phyloP scores from a whole-genome alignment of 2,329 filamentous ascomycete genomes.

The Monosporascus sp. region DNA sequence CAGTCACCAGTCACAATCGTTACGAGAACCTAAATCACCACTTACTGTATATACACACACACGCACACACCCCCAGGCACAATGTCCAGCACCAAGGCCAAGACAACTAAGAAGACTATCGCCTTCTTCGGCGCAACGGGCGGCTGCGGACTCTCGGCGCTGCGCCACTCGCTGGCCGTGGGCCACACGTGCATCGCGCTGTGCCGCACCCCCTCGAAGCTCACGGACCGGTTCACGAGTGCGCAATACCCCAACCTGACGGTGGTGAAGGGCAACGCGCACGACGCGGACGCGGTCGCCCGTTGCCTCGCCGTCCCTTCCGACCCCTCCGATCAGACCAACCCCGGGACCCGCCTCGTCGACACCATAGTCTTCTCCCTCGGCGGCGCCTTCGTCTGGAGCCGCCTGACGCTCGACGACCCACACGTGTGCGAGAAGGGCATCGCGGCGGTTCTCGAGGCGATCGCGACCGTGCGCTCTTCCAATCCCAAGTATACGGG shows the following conservation, averaged over 20 bases:
- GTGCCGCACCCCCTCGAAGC: conserved; percentile 45
- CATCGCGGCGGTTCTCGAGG: conserved; percentile 36
- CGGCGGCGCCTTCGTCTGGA: conserved; percentile 32
- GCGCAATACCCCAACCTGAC: conserved; percentile 31
- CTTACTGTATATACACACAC: not conserved
- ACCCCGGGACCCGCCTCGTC: conserved; percentile 25
- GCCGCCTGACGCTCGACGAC: conserved; percentile 36
- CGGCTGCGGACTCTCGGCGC: conserved; percentile 42
- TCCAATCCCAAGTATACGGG: too few relatives aligned
- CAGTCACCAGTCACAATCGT: too few relatives aligned
- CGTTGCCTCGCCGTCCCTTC: conserved; percentile 28
- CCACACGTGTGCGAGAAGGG: conserved; percentile 42
- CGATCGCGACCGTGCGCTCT: conserved; percentile 27
- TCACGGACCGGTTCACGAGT: conserved; percentile 31
- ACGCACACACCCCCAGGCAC: not conserved
- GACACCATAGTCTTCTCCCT: conserved; percentile 44
- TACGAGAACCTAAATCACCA: too few relatives aligned
- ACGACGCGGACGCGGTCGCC: conserved; percentile 33
- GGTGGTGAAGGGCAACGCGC: conserved; percentile 43
- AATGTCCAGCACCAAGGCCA: conserved; percentile 1
- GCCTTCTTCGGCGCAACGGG: conserved; percentile 50
- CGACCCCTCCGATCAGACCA: conserved; percentile 9
- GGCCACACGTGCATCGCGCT: conserved; percentile 44
- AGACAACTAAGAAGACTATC: conserved; percentile 31
- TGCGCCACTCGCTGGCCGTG: conserved; percentile 39